Base-by-base conservation (phyloP, 768 basidiomycete species). In the Boletus huronensis region DNA sequence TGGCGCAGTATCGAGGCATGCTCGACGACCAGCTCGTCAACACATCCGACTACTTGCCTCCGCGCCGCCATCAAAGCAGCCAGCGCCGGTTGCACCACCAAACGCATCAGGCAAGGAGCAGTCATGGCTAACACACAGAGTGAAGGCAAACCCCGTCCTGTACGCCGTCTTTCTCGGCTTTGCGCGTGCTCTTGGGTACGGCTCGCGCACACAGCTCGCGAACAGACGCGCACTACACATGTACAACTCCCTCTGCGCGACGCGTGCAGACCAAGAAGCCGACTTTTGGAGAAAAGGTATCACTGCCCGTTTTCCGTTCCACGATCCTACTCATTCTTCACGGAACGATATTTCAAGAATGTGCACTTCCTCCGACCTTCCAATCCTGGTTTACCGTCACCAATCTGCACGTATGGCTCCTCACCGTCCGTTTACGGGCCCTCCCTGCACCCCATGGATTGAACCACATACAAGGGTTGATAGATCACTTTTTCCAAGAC, bases 311-410 rank as follows among this genome's bases (percentile, higher is more conserved):
- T 56, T 28, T 23, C 2, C 19, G 4, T 13, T 14, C 32, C 14
- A 8, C 9, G 14, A 23, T 14, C n/a, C 14, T 26, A 42, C 47
- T 49, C 29, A 57, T 17, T 3, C 32, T 54, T 49, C 16, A 40
- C 49, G 28, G 52, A 32, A 51, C 50, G 39, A 19, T 17, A 2
- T 19, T 5, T 21, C 0, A 39, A 97, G 95, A 83, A 55, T 96
- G 90, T 64, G 78, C 78, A 54, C 79, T 98, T 6, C 93, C 95
- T 10, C 88, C 87, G 13, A 97, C 96, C 0, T 97, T 96, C 71
- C 95, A 98, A 65, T 91, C 96, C 16, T 98, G 94, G 90, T 98
- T 98, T 74, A 91, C 90, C 5, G 74, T 97, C 48, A 92, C 92
- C 28, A 93, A 95, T 59, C 78, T 98, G 28, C 93, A 98, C 71